Conservation (phyloP, 495 filamentous ascomycete species). For the Oidiodendron maius region DNA sequence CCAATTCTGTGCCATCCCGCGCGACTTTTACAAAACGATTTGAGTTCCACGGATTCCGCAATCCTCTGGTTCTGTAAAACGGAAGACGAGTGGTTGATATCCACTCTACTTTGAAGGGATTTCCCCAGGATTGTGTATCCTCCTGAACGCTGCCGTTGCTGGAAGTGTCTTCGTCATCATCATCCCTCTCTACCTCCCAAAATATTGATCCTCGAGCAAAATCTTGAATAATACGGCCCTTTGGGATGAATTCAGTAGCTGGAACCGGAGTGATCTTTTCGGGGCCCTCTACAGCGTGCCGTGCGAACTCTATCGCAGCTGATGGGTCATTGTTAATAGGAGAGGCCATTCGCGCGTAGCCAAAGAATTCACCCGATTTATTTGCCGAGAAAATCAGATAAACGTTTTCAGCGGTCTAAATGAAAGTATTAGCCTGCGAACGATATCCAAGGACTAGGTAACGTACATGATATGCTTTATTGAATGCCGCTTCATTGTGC, state of each 20-base stretch:
- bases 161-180: constrained; percentile 35
- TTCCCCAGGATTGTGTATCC: constrained; percentile 71
- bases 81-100: constrained; percentile 78
- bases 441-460: not conserved
- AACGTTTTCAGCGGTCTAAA: constrained; percentile 75
- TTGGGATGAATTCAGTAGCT: constrained; percentile 74
- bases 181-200: constrained; percentile 75
- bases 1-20: constrained; percentile 89
- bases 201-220: constrained; percentile 91
- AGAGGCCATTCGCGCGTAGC: constrained; percentile 89
- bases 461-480: constrained; percentile 77
- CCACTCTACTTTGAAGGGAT: constrained; percentile 92
- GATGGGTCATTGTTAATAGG: constrained; percentile 71
- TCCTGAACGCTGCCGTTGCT: constrained; percentile 25
- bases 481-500: constrained; percentile 82
- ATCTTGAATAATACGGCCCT: constrained; percentile 88
- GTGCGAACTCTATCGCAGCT: constrained; percentile 58
- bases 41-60: constrained; percentile 95
- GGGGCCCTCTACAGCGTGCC: constrained; percentile 50
- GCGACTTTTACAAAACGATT: constrained; percentile 97
- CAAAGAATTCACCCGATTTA: constrained; percentile 97
- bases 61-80: constrained; percentile 82
- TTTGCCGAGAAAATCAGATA: constrained; percentile 96
- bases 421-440: constrained; percentile 2
- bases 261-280: constrained; percentile 71